Percentiles rank a stretch among this genome's conserved stretches.
Evolutionary conservation across 805 yeast species (phyloP).

Genomic region (Barnettozyma botsteinii): DNA sequence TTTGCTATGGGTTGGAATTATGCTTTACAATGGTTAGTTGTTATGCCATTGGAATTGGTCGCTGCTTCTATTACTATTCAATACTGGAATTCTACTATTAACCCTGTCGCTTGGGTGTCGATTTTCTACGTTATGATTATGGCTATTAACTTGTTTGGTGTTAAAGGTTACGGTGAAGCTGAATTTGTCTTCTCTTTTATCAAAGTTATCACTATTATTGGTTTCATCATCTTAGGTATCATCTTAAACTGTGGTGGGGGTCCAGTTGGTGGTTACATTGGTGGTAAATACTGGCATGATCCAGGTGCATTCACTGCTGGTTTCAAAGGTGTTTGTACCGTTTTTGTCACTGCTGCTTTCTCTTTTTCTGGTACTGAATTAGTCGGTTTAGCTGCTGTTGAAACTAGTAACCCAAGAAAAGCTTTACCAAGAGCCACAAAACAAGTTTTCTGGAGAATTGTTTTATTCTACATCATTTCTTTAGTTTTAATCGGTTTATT

Average conservation of each 20-base stretch:
- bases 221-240: conserved; percentile 51
- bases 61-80: conserved; percentile 51
- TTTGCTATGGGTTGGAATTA: conserved; percentile 58
- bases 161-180: conserved; percentile 48
- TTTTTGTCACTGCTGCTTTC: conserved; percentile 46
- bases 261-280: conserved; percentile 40
- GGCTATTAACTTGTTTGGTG: conserved; percentile 46
- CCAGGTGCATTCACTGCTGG: conserved; percentile 64
- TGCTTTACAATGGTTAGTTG: conserved; percentile 45
- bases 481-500: conserved; percentile 54
- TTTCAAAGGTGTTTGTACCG: conserved; percentile 54
- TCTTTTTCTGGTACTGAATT: conserved; percentile 65
- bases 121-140: conserved; percentile 42
- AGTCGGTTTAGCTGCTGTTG: conserved; percentile 48
- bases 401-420: conserved; percentile 49
- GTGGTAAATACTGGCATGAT: conserved; percentile 39
- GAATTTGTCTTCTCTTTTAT: conserved; percentile 58
- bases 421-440: conserved; percentile 56
- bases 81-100: conserved; percentile 42
- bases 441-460: conserved; percentile 46
- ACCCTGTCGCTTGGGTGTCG: conserved; percentile 44
- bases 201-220: conserved; percentile 61
- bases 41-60: conserved; percentile 45
- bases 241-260: conserved; percentile 59
- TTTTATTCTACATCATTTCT: conserved; percentile 52